A percentile compares a stretch with the other conserved stretches of the same genome.
Conservation (phyloP, 176 grass and related monocot species). For the Melocanna baccifera region DNA sequence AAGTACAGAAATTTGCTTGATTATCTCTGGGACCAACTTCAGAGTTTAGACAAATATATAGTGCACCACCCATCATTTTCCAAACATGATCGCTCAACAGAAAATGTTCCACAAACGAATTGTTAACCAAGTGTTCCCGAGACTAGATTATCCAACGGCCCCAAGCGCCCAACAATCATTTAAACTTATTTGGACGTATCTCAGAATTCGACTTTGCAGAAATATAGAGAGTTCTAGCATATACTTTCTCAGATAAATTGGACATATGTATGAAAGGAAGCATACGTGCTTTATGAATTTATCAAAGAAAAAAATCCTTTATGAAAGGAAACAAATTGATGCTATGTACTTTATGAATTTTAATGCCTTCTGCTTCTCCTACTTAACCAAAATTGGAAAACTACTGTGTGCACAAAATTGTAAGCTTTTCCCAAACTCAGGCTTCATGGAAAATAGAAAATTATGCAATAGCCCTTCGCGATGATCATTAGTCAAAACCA, state of each 20-base stretch:
- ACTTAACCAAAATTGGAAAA: background rate
- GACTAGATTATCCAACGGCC: background rate
- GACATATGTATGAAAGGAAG: background rate
- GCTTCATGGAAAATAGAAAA: background rate
- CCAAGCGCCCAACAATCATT: background rate
- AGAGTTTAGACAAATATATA: background rate
- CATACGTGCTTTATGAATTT: background rate
- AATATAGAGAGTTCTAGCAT: background rate
- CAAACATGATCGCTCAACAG: background rate
- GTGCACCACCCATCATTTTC: background rate
- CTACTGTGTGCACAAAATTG: background rate
- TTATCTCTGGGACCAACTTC: background rate
- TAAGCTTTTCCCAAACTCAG: background rate
- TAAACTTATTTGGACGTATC: background rate
- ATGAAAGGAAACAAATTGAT: background rate
- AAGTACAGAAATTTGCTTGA: background rate
- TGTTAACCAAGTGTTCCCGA: background rate
- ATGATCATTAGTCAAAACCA: background rate
- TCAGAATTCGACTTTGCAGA: background rate
- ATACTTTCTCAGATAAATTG: background rate
- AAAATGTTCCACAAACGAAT: background rate
- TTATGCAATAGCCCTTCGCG: background rate
- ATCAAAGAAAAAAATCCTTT: background rate
- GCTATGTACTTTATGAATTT: background rate
- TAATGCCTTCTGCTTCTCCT: background rate